phyloP scores from a whole-genome alignment of 257 asterid species.

The Paraleonurus japonicus region DNA sequence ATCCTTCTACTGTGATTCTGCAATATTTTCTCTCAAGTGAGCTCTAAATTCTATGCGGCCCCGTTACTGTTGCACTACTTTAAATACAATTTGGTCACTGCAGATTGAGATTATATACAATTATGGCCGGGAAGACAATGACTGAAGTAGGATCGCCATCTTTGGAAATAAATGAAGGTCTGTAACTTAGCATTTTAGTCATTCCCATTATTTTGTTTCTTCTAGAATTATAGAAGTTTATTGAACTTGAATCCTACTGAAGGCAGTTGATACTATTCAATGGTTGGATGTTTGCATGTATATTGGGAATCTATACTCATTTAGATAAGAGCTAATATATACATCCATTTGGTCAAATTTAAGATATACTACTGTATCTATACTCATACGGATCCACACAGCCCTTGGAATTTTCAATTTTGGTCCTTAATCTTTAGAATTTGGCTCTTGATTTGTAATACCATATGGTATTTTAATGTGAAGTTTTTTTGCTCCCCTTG shows the following conservation, averaged over 20 bases:
- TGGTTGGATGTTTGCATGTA: not conserved
- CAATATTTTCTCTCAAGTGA: not conserved
- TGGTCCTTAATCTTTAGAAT: no score
- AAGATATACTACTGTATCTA: not conserved
- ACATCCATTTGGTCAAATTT: not conserved
- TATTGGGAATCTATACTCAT: not conserved
- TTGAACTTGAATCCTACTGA: not conserved
- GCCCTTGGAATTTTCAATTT: not conserved
- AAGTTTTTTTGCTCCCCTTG: not conserved
- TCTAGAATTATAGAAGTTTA: not conserved
- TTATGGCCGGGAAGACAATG: slow-evolving; percentile 77
- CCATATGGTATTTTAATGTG: not conserved
- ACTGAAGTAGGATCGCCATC: slow-evolving; percentile 33
- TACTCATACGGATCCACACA: not conserved
- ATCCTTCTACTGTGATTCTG: not conserved
- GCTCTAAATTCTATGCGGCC: not conserved
- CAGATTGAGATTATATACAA: slow-evolving; percentile 86
- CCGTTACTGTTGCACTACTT: not conserved
- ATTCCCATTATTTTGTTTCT: slow-evolving; percentile 7
- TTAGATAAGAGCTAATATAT: not conserved
- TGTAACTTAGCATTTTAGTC: not conserved
- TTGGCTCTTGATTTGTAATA: no score
- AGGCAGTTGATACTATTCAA: not conserved
- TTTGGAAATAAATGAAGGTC: slow-evolving; percentile 35
- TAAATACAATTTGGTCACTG: slow-evolving; percentile 21